phyloP scores from a whole-genome alignment of 1,284 basidiomycete species.

The Puccinia hordei region DNA sequence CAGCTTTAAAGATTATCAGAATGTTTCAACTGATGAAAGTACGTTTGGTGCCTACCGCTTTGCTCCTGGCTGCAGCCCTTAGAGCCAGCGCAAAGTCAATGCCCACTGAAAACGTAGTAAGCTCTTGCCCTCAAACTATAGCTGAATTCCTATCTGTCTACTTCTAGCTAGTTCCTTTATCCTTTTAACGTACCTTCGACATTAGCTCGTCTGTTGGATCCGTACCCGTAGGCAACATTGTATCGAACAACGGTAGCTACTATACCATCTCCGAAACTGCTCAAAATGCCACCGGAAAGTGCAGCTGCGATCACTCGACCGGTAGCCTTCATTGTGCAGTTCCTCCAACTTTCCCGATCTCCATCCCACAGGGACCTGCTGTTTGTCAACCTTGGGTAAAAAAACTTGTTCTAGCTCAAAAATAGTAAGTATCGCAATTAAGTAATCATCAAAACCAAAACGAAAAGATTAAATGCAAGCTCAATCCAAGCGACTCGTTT shows the following conservation, averaged over 20 bases:
- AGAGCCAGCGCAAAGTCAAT: too few species aligned
- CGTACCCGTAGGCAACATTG: background rate
- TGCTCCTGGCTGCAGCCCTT: too few species aligned
- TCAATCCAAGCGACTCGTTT: background rate
- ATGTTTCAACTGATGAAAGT: too few species aligned
- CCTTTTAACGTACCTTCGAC: too few species aligned
- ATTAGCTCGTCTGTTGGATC: background rate
- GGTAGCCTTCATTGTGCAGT: background rate
- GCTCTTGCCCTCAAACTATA: too few species aligned
- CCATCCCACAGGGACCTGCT: background rate
- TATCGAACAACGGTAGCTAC: background rate
- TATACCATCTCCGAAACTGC: background rate
- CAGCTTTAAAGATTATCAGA: too few species aligned
- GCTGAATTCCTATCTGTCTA: too few species aligned
- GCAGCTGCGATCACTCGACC: background rate
- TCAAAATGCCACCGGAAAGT: background rate
- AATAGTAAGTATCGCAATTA: background rate
- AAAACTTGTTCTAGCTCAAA: background rate
- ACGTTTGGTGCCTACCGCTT: too few species aligned
- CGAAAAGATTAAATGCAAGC: background rate
- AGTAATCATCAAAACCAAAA: background rate
- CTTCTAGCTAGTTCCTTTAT: too few species aligned
- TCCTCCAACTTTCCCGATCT: background rate
- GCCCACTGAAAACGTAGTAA: too few species aligned
- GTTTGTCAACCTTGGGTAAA: background rate